Evolutionary conservation across 1,284 basidiomycete species (phyloP).

Genomic region (Leccinum discolor): DNA sequence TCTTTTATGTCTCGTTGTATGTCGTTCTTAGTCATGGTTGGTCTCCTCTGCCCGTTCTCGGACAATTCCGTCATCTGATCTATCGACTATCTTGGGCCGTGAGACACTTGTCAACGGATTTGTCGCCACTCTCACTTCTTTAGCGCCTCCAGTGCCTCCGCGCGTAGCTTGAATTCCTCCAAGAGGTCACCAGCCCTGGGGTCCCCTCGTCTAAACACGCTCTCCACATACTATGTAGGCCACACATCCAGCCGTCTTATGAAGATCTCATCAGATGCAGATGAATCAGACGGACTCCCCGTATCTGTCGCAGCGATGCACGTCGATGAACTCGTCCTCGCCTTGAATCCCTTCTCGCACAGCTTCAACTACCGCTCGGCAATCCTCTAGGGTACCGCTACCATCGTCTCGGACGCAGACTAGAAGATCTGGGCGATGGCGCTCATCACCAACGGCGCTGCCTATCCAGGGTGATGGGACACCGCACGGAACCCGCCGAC

Average conservation of each 20-base stretch:
- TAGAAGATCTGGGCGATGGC: constrained; percentile 28
- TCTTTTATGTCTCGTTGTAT: too few relatives aligned
- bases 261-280: constrained; percentile 15
- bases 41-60: too few relatives aligned
- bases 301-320: constrained; percentile 27
- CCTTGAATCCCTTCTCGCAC: constrained; percentile 26
- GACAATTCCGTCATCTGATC: too few relatives aligned
- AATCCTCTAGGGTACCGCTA: constrained; percentile 21
- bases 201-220: background rate
- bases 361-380: constrained; percentile 30
- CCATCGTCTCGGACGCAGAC: constrained; percentile 13
- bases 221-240: constrained; percentile 13
- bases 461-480: constrained; percentile 26
- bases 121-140: too few relatives aligned
- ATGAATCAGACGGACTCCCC: constrained; percentile 10
- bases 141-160: too few relatives aligned
- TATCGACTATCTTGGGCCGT: too few relatives aligned
- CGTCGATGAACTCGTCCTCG: constrained; percentile 25
- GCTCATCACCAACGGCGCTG: constrained; percentile 23
- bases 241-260: constrained; percentile 28
- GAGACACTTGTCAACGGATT: too few relatives aligned
- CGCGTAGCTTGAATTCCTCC: too few relatives aligned
- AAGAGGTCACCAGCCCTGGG: background rate
- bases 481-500: constrained; percentile 24
- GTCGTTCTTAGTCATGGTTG: too few relatives aligned